These are phyloP conservation scores for Malassezia furfur DNA, from an alignment of 1,284 basidiomycete species.

Conservation along the genomic window DNA sequence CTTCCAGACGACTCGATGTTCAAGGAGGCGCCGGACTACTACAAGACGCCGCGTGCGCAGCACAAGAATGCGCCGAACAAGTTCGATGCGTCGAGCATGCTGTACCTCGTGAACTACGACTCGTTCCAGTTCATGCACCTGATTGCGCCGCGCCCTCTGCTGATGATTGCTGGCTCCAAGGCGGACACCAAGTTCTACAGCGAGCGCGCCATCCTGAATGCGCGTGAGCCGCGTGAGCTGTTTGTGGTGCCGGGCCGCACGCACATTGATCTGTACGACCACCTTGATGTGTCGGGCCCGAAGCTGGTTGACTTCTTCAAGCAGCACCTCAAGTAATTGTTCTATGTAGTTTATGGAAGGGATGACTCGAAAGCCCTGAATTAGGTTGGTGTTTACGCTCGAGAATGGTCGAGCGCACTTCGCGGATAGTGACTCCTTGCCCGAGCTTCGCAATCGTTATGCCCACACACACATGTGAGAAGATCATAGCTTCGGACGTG, in stretches of 20 bases:
- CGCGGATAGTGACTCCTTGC: too few species aligned
- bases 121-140: neutral
- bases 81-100: neutral
- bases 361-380: too few species aligned
- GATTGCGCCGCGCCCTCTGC: neutral
- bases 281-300: neutral
- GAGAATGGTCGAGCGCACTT: too few species aligned
- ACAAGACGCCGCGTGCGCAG: neutral
- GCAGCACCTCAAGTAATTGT: neutral
- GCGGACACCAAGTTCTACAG: conserved; percentile 1
- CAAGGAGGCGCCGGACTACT: neutral
- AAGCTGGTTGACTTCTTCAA: neutral
- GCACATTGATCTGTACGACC: conserved; percentile 1
- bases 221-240: neutral
- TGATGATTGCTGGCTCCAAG: neutral
- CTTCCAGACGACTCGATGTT: neutral
- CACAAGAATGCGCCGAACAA: neutral
- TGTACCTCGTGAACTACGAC: neutral
- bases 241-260: neutral
- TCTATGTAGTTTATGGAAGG: too few species aligned
- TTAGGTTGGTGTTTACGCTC: too few species aligned
- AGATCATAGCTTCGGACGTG: too few species aligned
- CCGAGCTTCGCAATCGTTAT: too few species aligned
- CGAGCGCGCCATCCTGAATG: neutral
- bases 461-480: too few species aligned